Evolutionary conservation across 1,139 yeast species (phyloP), one percentile per base, ranked within the genome.

Genomic region (Zygoascus meyerae): DNA sequence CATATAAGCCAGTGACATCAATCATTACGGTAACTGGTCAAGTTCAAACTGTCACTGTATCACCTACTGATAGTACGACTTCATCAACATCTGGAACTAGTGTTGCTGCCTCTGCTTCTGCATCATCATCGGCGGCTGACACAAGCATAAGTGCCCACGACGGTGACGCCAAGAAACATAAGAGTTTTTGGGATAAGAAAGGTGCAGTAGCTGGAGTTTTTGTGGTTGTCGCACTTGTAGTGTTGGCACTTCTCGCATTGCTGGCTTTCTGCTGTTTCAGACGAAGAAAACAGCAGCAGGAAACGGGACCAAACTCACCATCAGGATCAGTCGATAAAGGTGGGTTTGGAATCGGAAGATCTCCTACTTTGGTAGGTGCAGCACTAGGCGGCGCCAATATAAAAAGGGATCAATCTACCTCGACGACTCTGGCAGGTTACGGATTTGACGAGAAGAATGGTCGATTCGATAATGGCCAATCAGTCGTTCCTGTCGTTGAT

Each of bases 131-230:
- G 3, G 40, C 54, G 5, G 16, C 52, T 2, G 7, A 33, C n/a
- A 8, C 18, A 5, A 33, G n/a, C n/a, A 29, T 16, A 11, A 12
- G 15, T 12, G 41, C 34, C n/a, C 26, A 21, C 7, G 26, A 21
- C 7, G 34, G 44, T 5, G 42, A 34, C 12, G 44, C 45, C 6
- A 42, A 36, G 15, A 41, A 55, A 7, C 39, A 51, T 11, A 34
- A 52, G 55, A 49, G 53, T 12, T 72, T 80, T 57, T 81, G 79
- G 61, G 74, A 74, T 52, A 65, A 75, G 44, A 74, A 71, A 48
- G 86, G 85, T 1, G 80, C 79, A 55, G 87, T 83, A 1, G 89
- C 86, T 0, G 89, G 89, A 10, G 80, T 82, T 0, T 83, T 83
- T 63, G 75, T 83, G 0, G 87, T 76, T 0, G 87, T 83, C 5